Conservation (phyloP, 2,329 filamentous ascomycete species). For the Neobulgaria alba region DNA sequence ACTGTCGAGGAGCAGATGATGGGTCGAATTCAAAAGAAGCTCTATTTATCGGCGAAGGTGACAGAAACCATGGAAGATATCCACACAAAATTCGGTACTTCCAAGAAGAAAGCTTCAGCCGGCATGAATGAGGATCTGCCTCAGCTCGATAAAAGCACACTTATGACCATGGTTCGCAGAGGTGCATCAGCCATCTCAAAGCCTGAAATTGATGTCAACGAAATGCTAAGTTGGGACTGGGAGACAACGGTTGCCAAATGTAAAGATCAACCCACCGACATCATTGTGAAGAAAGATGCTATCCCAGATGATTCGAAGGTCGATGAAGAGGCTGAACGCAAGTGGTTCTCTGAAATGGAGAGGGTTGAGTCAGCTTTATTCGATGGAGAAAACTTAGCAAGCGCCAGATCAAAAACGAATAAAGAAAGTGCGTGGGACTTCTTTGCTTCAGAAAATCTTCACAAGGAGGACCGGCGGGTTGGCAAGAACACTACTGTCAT, state of each 20-base stretch:
- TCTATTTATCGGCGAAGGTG: constrained; percentile 52
- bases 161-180: constrained; percentile 45
- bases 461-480: constrained; percentile 39
- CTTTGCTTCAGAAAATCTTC: constrained; percentile 31
- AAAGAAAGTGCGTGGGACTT: constrained; percentile 27
- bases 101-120: constrained; percentile 26
- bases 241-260: constrained; percentile 44
- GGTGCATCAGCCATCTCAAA: constrained; percentile 44
- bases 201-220: constrained; percentile 43
- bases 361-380: constrained; percentile 48
- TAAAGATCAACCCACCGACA: constrained; percentile 40
- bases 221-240: constrained; percentile 49
- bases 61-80: constrained; percentile 49
- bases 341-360: constrained; percentile 48
- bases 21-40: constrained; percentile 41
- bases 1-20: constrained; percentile 86
- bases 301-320: constrained; percentile 24
- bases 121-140: constrained; percentile 38
- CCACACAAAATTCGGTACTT: constrained; percentile 31
- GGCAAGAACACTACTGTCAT: constrained; percentile 51
- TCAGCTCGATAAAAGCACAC: constrained; percentile 40
- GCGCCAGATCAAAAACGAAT: constrained; percentile 29
- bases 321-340: constrained; percentile 40
- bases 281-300: constrained; percentile 29
- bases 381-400: constrained; percentile 41